Base-by-base conservation (phyloP, 306 rosid genomes). In the Vigna hirtella region DNA sequence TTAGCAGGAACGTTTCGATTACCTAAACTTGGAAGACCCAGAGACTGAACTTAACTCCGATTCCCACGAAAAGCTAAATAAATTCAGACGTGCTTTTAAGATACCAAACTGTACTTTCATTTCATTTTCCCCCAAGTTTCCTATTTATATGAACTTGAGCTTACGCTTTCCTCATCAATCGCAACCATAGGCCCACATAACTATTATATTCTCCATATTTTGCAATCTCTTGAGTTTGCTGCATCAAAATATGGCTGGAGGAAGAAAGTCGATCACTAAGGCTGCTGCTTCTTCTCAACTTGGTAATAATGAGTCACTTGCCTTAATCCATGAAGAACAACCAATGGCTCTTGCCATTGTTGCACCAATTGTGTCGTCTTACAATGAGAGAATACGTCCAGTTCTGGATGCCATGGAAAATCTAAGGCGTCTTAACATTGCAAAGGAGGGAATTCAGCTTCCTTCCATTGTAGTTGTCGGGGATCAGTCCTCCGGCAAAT, bases 391-490 rank as follows among this genome's bases (percentile, higher is more conserved):
- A 4, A 85, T 83, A 4, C 84, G 87, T 4, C 91, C 91, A 0
- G 59, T 85, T 3, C 86, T 85, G 9, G 86, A 88, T 36, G 91
- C 89, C 0, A 50, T 88, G 5, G 91, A 88, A 9, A 80, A 85
- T 1, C 81, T 87, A 0, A 73, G 91, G 57, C 56, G 83, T 0
- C 84, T 85, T 2, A 83, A 79, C 45, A 12, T 90, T 6, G 65
- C 87, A 7, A 83, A 85, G 6, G 91, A 88, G 15, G 91, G 91
- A 1, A 85, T 88, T 0, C 84, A 85, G 71, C 87, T 88, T 43
- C 91, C 89, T 0, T 74, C 89, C 3, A 88, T 85, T 42, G 87
- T 88, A 42, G 89, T 85, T 14, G 91, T 88, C 2, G 89, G 91
- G 0, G 91, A 88, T 10, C 89, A 85, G 0, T 83, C 86, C 0